A percentile compares a stretch with the other conserved stretches of the same genome.
Evolutionary conservation across 2,329 filamentous ascomycete genomes (phyloP).

Genomic region (Trichothecium roseum): DNA sequence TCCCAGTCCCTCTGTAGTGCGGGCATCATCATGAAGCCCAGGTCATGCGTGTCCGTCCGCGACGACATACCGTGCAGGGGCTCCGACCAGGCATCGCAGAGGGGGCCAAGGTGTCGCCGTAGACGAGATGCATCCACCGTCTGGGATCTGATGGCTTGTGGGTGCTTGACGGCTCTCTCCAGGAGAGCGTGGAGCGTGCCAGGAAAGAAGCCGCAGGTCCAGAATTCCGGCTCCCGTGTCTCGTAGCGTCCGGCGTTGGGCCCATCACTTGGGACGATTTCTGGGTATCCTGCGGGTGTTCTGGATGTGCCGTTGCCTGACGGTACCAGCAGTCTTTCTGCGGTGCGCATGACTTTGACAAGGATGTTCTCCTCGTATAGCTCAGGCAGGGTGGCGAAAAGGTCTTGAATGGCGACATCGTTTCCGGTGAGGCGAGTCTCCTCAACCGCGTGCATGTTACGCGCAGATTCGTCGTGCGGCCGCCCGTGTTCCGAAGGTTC

Average conservation of each 20-base stretch:
- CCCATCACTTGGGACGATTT: conserved; percentile 19
- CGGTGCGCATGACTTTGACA: conserved; percentile 10
- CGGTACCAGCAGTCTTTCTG: neutral
- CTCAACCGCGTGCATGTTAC: no score
- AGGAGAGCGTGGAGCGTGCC: conserved; percentile 22
- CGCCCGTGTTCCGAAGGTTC: no score
- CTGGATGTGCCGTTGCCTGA: no score
- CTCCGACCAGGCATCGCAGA: conserved; percentile 19
- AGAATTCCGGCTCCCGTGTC: conserved; percentile 22
- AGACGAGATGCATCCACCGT: conserved; percentile 2
- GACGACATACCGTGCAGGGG: conserved; percentile 25
- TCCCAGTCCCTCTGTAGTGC: conserved; percentile 36
- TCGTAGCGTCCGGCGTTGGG: conserved; percentile 13
- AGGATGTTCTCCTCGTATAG: conserved; percentile 9
- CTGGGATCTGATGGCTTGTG: conserved; percentile 8
- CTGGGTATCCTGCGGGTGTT: conserved; percentile 14
- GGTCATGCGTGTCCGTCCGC: conserved; percentile 41
- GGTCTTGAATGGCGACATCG: no score
- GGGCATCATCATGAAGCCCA: conserved; percentile 43
- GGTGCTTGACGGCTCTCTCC: conserved; percentile 20
- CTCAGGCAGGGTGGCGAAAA: no score
- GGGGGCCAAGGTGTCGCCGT: conserved; percentile 9
- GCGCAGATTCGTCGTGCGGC: no score
- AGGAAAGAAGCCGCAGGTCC: conserved; percentile 33
- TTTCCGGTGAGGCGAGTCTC: no score